Percentiles rank a stretch among this genome's conserved stretches.
Evolutionary conservation across 352 stramenopile genomes (phyloP).

Genomic region (Achlya hypogyna): DNA sequence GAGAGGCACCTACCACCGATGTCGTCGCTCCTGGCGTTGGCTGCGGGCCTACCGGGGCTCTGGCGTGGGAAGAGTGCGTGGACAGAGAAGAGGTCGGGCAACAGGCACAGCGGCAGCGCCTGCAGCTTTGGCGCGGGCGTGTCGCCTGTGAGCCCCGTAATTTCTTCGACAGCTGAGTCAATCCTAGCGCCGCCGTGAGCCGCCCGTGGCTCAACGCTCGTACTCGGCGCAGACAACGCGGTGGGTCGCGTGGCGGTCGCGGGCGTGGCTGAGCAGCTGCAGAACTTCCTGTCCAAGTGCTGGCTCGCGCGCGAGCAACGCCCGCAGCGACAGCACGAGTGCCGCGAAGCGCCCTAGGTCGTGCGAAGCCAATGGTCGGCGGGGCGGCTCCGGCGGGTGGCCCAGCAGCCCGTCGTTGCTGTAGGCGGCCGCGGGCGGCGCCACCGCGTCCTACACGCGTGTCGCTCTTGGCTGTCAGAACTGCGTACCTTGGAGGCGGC

Average conservation of each 20-base stretch:
- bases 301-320: neutral
- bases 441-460: neutral
- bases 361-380: neutral
- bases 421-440: neutral
- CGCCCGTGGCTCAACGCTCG: neutral
- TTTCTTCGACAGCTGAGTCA: conserved; percentile 6
- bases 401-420: conserved; percentile 14
- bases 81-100: conserved; percentile 5
- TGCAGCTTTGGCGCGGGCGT: neutral
- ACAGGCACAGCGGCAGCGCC: neutral
- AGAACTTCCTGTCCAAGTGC: neutral
- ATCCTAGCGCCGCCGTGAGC: neutral
- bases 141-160: neutral
- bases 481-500: conserved; percentile 5
- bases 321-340: neutral
- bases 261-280: conserved; percentile 5
- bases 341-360: neutral
- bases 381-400: neutral
- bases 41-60: neutral
- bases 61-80: neutral
- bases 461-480: neutral
- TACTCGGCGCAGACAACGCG: conserved; percentile 11
- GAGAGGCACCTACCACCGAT: neutral
- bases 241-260: neutral
- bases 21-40: no score